Evolutionary conservation across 208 protist genomes (phyloP).

Genomic region (Phytomonas serpens): DNA sequence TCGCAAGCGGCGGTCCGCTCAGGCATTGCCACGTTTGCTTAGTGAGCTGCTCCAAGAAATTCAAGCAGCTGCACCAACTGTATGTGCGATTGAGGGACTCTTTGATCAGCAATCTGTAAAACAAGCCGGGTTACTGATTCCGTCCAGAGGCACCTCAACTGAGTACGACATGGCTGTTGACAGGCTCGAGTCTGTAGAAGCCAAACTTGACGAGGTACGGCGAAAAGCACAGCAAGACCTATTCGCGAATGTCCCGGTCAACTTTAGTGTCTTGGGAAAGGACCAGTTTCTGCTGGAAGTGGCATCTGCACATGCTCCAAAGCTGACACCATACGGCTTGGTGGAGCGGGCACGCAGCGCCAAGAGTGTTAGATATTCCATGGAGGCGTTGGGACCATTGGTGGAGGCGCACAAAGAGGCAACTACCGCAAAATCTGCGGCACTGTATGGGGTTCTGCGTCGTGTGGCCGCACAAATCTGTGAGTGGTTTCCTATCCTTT

Average conservation of each 20-base stretch:
- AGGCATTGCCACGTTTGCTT: constrained; percentile 36
- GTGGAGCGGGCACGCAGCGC: constrained; percentile 53
- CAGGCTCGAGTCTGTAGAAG: constrained; percentile 30
- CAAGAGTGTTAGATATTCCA: constrained; percentile 71
- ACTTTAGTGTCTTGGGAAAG: constrained; percentile 71
- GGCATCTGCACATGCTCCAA: constrained; percentile 30
- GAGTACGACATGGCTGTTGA: constrained; percentile 50
- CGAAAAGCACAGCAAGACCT: constrained; percentile 26
- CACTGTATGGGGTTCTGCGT: constrained; percentile 56
- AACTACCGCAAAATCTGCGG: constrained; percentile 37
- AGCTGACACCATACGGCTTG: constrained; percentile 39
- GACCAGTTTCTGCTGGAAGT: constrained; percentile 85
- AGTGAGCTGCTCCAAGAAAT: constrained; percentile 43
- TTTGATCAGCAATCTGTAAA: constrained; percentile 58
- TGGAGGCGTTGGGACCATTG: constrained; percentile 25
- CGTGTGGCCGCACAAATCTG: constrained; percentile 59
- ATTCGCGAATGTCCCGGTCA: constrained; percentile 41
- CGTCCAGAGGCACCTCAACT: constrained; percentile 38
- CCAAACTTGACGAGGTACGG: constrained; percentile 41
- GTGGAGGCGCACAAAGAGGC: constrained; percentile 56
- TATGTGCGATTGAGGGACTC: constrained; percentile 34
- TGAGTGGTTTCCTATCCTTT: constrained; percentile 50
- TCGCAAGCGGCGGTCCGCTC: not conserved
- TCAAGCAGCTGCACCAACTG: constrained; percentile 23
- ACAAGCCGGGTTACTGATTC: constrained; percentile 48